A percentile compares a stretch with the other conserved stretches of the same genome.
Conservation (phyloP, 2,329 filamentous ascomycete genomes). For the Colletotrichum horii region DNA sequence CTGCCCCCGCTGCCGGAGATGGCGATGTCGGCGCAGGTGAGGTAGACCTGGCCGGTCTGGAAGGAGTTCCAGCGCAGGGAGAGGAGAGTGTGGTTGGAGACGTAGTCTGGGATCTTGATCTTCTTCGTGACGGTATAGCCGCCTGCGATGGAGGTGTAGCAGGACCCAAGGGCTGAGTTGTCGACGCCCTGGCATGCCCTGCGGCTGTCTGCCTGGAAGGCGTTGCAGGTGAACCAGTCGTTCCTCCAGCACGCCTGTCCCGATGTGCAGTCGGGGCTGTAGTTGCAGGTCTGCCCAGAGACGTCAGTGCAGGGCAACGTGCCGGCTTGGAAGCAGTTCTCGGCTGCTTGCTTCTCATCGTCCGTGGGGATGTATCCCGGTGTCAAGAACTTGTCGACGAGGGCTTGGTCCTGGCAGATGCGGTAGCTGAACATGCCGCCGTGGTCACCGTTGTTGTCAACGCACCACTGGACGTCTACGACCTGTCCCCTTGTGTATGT, state of each 20-base stretch:
- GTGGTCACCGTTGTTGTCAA: slow-evolving; percentile 62
- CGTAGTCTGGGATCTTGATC: slow-evolving; percentile 53
- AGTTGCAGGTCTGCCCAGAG: slow-evolving; percentile 51
- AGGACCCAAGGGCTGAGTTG: slow-evolving; percentile 45
- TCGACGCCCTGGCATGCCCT: slow-evolving; percentile 53
- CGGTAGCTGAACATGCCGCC: slow-evolving; percentile 62
- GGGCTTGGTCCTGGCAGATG: slow-evolving; percentile 54
- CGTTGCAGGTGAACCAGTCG: slow-evolving; percentile 61
- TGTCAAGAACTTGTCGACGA: slow-evolving; percentile 55
- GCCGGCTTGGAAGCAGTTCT: slow-evolving; percentile 56
- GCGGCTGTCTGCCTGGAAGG: slow-evolving; percentile 40
- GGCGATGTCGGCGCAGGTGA: slow-evolving; percentile 58
- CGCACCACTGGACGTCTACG: slow-evolving; percentile 58
- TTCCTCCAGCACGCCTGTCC: slow-evolving; percentile 52
- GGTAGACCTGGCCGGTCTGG: slow-evolving; percentile 59
- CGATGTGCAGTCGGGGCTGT: slow-evolving; percentile 49
- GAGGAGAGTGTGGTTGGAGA: slow-evolving; percentile 54
- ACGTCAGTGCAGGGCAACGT: slow-evolving; percentile 55
- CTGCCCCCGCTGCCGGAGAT: slow-evolving; percentile 32
- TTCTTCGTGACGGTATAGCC: slow-evolving; percentile 59
- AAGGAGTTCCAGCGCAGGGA: slow-evolving; percentile 61
- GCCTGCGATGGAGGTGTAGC: slow-evolving; percentile 56
- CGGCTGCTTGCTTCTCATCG: slow-evolving; percentile 57
- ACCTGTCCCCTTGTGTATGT: slow-evolving; percentile 51
- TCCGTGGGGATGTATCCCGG: slow-evolving; percentile 52